Percentiles rank a stretch among this genome's conserved stretches.
Conservation (phyloP, 208 protist species). For the Trypanosoma boissoni region DNA sequence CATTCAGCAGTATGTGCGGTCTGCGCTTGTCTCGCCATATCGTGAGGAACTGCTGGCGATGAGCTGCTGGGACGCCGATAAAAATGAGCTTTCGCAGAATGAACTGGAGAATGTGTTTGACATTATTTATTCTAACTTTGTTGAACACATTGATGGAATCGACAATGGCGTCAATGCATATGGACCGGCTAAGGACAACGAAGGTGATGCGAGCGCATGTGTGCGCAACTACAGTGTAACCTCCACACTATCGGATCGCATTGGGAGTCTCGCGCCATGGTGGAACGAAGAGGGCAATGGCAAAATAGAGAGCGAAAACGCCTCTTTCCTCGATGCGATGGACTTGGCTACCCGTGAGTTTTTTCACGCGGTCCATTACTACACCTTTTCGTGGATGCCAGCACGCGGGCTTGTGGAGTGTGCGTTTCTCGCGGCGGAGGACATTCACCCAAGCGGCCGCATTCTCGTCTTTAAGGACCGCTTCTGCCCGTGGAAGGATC, state of each 20-base stretch:
- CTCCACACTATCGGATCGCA: slow-evolving; percentile 75
- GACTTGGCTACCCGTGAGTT: slow-evolving; percentile 86
- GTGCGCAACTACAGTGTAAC: slow-evolving; percentile 73
- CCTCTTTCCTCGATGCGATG: slow-evolving; percentile 85
- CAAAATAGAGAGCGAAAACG: slow-evolving; percentile 40
- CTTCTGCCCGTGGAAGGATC: slow-evolving; percentile 93
- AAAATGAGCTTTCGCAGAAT: slow-evolving; percentile 29
- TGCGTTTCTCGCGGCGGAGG: slow-evolving; percentile 50
- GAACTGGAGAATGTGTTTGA: slow-evolving; percentile 77
- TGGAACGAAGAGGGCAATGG: slow-evolving; percentile 88
- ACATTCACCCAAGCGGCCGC: slow-evolving; percentile 57
- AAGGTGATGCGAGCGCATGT: slow-evolving; percentile 18
- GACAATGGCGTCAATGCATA: slow-evolving; percentile 94
- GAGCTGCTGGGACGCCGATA: slow-evolving; percentile 31
- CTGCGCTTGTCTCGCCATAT: slow-evolving; percentile 35
- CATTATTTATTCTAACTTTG: slow-evolving; percentile 84
- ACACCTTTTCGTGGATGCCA: slow-evolving; percentile 89
- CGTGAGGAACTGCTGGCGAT: slow-evolving; percentile 41
- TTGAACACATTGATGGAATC: slow-evolving; percentile 93
- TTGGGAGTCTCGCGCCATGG: slow-evolving; percentile 78
- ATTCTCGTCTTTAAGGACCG: slow-evolving; percentile 77
- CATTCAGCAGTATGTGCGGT: slow-evolving; percentile 61
- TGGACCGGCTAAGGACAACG: slow-evolving; percentile 23
- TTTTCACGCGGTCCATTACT: slow-evolving; percentile 76
- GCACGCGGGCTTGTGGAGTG: slow-evolving; percentile 79